Evolutionary conservation across 306 rosid species (phyloP).

Genomic region (Fragaria vesca): DNA sequence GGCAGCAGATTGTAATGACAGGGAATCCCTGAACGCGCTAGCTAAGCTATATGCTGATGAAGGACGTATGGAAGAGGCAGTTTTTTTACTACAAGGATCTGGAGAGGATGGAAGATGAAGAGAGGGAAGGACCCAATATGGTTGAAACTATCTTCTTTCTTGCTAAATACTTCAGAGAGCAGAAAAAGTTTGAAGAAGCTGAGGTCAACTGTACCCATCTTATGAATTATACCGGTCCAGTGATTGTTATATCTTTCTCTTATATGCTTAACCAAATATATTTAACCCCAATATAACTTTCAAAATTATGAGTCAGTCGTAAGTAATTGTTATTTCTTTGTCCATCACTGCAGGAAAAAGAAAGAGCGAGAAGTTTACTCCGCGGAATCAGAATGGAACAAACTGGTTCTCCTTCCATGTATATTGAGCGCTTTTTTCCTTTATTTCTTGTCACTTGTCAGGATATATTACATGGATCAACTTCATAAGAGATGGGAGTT

Average conservation of each 20-base stretch:
- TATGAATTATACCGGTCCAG: constrained; percentile 90
- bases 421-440: constrained; percentile 79
- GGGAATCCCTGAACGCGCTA: constrained; percentile 82
- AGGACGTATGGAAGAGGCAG: constrained; percentile 77
- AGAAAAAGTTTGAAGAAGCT: constrained; percentile 76
- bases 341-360: constrained; percentile 67
- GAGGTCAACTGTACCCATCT: constrained; percentile 95
- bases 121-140: constrained; percentile 95
- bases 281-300: neutral
- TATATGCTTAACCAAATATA: neutral
- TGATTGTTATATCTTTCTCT: constrained; percentile 34
- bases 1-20: constrained; percentile 81
- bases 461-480: neutral
- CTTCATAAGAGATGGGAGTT: neutral
- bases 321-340: constrained; percentile 11
- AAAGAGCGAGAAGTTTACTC: constrained; percentile 85
- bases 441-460: constrained; percentile 26
- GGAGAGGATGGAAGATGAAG: constrained; percentile 95
- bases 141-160: constrained; percentile 84
- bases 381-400: constrained; percentile 77
- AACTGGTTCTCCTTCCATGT: constrained; percentile 63
- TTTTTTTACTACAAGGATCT: constrained; percentile 84
- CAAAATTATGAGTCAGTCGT: neutral
- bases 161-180: constrained; percentile 57
- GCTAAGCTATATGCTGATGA: constrained; percentile 74